phyloP scores from a whole-genome alignment of 2,329 filamentous ascomycete genomes.

The Aspergillus niger region DNA sequence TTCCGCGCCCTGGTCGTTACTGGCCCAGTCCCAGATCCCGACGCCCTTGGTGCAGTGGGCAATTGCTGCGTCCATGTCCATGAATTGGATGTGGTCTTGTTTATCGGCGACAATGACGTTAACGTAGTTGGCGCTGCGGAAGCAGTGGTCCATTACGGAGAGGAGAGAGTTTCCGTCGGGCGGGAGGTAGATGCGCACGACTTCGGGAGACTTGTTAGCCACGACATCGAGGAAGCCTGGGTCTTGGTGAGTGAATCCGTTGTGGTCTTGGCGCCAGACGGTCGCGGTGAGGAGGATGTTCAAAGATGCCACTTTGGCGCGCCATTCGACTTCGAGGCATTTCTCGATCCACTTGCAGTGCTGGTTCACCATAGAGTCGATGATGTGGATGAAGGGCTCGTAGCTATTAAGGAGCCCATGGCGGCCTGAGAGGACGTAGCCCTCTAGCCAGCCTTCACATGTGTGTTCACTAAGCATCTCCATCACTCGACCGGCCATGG shows the following conservation, averaged over 20 bases:
- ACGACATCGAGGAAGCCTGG: slow-evolving; percentile 79
- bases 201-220: slow-evolving; percentile 76
- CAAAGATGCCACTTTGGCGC: slow-evolving; percentile 70
- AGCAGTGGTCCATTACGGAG: slow-evolving; percentile 74
- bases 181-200: slow-evolving; percentile 78
- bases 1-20: slow-evolving; percentile 67
- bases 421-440: slow-evolving; percentile 72
- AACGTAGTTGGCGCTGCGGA: slow-evolving; percentile 74
- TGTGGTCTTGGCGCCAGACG: slow-evolving; percentile 82
- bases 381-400: slow-evolving; percentile 80
- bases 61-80: slow-evolving; percentile 71
- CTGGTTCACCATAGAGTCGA: slow-evolving; percentile 84
- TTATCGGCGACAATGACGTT: slow-evolving; percentile 81
- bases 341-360: slow-evolving; percentile 87
- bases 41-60: slow-evolving; percentile 77
- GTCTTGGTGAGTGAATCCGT: slow-evolving; percentile 80
- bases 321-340: slow-evolving; percentile 77
- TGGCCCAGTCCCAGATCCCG: slow-evolving; percentile 76
- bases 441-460: slow-evolving; percentile 77
- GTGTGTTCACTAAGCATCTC: slow-evolving; percentile 84
- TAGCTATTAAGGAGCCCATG: slow-evolving; percentile 79
- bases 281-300: slow-evolving; percentile 79
- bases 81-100: slow-evolving; percentile 74
- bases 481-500: slow-evolving; percentile 71
- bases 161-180: slow-evolving; percentile 78